Base-by-base conservation (phyloP, 2,329 filamentous ascomycete genomes). In the Sarocladium oryzae region DNA sequence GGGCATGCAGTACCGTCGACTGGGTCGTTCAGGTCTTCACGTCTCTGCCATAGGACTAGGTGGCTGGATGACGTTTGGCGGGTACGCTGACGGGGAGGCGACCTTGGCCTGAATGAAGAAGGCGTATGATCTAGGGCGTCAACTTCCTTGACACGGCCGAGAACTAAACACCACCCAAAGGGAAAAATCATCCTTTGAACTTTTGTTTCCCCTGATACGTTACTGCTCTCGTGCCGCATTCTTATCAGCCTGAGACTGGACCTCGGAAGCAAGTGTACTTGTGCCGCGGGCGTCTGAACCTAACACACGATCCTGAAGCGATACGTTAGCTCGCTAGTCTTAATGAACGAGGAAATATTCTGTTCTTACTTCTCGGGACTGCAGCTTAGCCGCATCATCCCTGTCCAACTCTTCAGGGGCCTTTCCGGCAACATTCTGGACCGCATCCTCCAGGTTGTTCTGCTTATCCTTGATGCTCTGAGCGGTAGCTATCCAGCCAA, bases 1-100 rank as follows among this genome's bases (percentile, higher is more conserved):
- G 11, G 70, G 70, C 52, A 73, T 72, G 69, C 53, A 64, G 56
- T 72, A 72, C 60, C 69, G 69, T 58, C 67, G 68, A 30, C 64
- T 71, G 6, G 69, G 69, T 49, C 63, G 64, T 50, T 83, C 80
- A 4, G 84, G 84, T 13, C 72, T 87, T 4, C 80, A 86, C 60
- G 81, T 87, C 36, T 86, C 83, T 10, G 81, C 77, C 9, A 81
- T 88, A 43, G 79, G 81, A 2, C 70, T 88, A 0, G 85, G 79
- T 32, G 75, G 78, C 43, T 82, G 80, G 80, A 70, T 87, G 50
- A 87, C 84, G 1, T 86, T 84, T 54, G 83, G 83, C 50, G 82
- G 81, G 2, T 79, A 84, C 57, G 78, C 83, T n/a, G 76, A 77
- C 38, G 77, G 83, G 57, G 79, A 84, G 51, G 76, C 75, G 55